A percentile compares a stretch with the other conserved stretches of the same genome.
Evolutionary conservation across 768 basidiomycete species (phyloP).

Genomic region (Termitomyces eurrhizus): DNA sequence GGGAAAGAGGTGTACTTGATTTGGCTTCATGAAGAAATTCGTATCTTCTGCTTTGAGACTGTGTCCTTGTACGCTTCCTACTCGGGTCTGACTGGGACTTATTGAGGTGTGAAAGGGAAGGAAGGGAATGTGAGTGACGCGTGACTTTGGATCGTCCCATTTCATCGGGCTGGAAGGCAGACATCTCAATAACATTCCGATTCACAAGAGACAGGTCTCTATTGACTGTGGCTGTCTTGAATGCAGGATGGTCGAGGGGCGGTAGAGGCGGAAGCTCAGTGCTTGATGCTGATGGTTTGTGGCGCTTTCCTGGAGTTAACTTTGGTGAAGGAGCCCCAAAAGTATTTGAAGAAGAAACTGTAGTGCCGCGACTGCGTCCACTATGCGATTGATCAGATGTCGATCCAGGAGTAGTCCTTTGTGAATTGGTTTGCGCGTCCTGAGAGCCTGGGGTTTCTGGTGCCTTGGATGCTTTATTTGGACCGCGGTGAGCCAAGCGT

Average conservation of each 20-base stretch:
- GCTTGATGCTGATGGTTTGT: constrained; percentile 22
- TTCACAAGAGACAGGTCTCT: neutral
- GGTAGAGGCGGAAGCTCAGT: constrained; percentile 50
- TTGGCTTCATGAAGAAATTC: constrained; percentile 9
- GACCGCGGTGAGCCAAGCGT: constrained; percentile 3
- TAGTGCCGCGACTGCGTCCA: constrained; percentile 13
- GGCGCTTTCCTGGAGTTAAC: constrained; percentile 23
- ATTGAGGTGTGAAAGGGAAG: constrained; percentile 17
- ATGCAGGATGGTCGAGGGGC: constrained; percentile 46
- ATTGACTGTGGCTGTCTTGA: constrained; percentile 14
- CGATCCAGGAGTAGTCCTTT: constrained; percentile 11
- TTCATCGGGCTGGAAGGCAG: neutral
- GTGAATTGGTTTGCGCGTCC: constrained; percentile 1
- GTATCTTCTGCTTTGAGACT: constrained; percentile 10
- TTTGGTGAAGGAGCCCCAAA: constrained; percentile 30
- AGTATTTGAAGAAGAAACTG: constrained; percentile 28
- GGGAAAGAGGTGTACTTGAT: constrained; percentile 8
- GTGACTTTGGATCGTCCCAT: constrained; percentile 7
- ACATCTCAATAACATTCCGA: neutral
- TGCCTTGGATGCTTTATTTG: constrained; percentile 1
- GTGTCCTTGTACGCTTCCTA: constrained; percentile 15
- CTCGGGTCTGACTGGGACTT: neutral
- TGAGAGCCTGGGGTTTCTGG: constrained; percentile 12
- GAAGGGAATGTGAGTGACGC: constrained; percentile 22
- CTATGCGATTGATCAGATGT: constrained; percentile 12